These are phyloP conservation scores for Lithohypha guttulata DNA, from an alignment of 2,329 filamentous ascomycete genomes.

Conservation along the genomic window DNA sequence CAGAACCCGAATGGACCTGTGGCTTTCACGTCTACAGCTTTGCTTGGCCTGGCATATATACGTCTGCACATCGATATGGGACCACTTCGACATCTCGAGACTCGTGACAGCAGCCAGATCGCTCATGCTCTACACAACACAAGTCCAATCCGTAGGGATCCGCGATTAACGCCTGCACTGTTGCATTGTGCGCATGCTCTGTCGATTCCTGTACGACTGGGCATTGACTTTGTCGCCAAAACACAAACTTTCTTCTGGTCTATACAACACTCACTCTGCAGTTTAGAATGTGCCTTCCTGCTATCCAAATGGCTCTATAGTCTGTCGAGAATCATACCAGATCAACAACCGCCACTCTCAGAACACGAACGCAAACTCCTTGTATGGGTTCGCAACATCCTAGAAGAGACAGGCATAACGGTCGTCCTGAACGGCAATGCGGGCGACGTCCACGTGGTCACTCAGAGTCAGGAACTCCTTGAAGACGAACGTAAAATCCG, in stretches of 20 bases:
- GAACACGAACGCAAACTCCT: slow-evolving; percentile 39
- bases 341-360: slow-evolving; percentile 31
- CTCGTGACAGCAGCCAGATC: slow-evolving; percentile 37
- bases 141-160: slow-evolving; percentile 33
- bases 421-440: slow-evolving; percentile 22
- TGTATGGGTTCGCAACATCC: slow-evolving; percentile 39
- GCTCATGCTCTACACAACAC: slow-evolving; percentile 36
- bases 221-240: slow-evolving; percentile 42
- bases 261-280: slow-evolving; percentile 45
- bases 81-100: slow-evolving; percentile 37
- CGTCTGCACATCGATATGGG: slow-evolving; percentile 38
- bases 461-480: slow-evolving; percentile 30
- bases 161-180: slow-evolving; percentile 39
- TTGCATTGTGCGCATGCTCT: slow-evolving; percentile 45
- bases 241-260: slow-evolving; percentile 47
- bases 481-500: slow-evolving; percentile 34
- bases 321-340: slow-evolving; percentile 32
- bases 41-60: slow-evolving; percentile 39
- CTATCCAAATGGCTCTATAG: slow-evolving; percentile 37
- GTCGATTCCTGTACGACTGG: slow-evolving; percentile 43
- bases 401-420: slow-evolving; percentile 40
- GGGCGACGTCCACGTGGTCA: slow-evolving; percentile 13
- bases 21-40: slow-evolving; percentile 41
- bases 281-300: slow-evolving; percentile 42
- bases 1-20: slow-evolving; percentile 43